Base-by-base conservation (phyloP, 495 filamentous ascomycete species). In the Polyplosphaeria fusca region DNA sequence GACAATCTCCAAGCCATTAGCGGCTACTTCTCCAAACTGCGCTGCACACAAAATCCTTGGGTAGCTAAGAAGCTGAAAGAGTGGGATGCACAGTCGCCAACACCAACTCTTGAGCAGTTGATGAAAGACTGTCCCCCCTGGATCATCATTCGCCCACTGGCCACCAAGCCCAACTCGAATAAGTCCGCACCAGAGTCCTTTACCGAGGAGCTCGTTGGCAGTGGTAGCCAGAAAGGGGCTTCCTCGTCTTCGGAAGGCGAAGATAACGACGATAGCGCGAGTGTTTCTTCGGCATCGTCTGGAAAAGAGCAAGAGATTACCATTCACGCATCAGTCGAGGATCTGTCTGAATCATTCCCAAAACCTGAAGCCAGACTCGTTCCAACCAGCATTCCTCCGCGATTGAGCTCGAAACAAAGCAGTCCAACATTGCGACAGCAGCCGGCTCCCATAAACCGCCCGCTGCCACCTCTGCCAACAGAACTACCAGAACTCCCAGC, bases 1-100 rank as follows among this genome's bases (percentile, higher is more conserved):
- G 19, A 47, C 43, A 65, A 65, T 24, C 39, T 51, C 19, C 62
- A 65, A 40, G 62, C 62, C 5, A 61, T 56, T 35, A 57, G 52
- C 37, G 56, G 57, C 1, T 65, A 65, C 57, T 65, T 65, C 43
- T 65, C 62, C 40, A 65, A 65, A 32, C 52, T 65, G 11, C 56
- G 62, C 24, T 65, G 62, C 38, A 61, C 56, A 26, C 62, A 65
- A 28, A 65, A 65, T 28, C 62, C 62, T 13, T 65, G 62, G 62
- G 62, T 65, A 5, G 51, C 52, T 9, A 52, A 52, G 32, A 56
- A 65, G 27, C 37, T 65, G 13, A 56, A 61, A 18, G 57, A 61
- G 12, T 65, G 62, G 62, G 52, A 65, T 47, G 24, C 57, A 3
- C 38, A 39, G 7, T 7, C 26, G 1, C 27, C 20, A 13, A 26